Evolutionary conservation across 2,329 filamentous ascomycete genomes (phyloP), one percentile per base, ranked within the genome.

Genomic region (Cladosporium sp.): DNA sequence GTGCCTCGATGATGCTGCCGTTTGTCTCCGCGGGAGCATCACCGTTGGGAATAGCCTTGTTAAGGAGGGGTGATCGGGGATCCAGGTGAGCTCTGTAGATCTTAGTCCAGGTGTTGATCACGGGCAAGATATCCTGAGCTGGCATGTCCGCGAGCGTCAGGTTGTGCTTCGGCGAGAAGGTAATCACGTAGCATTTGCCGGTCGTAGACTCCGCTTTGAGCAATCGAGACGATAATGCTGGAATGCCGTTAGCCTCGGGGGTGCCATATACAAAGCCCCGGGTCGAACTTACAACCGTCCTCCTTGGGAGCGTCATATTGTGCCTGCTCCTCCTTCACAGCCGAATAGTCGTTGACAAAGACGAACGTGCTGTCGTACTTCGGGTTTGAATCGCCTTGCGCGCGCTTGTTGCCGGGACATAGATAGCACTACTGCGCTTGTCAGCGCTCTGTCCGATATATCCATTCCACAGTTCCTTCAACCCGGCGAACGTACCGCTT

Each of bases 291-390:
- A 79, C 78, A 74, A 57, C 74, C 75, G 63, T 74, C 70, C 53
- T 76, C 68, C n/a, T 72, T 68, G 18, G 74, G 69, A 11, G 74
- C 74, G 16, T 74, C 71, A 70, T 97, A 98, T 44, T 88, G 84
- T 31, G 85, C 84, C 70, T 98, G 93, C 58, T 87, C 79, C 72
- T 96, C 91, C 73, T 95, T 96, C 46, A 98, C 92, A 2, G 93
- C 93, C 64, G 89, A 95, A 72, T 93, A 98, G 70, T 98, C 93
- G 65, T 98, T 98, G 61, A 97, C 87, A 66, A 98, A 98, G 37
- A 92, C 86, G 68, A 95, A 97, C 0, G 90, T 95, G 64, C 82
- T 82, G 49, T 87, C 79, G 67, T 97, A 98, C 50, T 87, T 77
- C 1, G 93, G 92, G 64, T 98, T 98, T 55, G 71, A 69, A 64